Base-by-base conservation (phyloP, 805 yeast species). In the Saturnispora halmiae region DNA sequence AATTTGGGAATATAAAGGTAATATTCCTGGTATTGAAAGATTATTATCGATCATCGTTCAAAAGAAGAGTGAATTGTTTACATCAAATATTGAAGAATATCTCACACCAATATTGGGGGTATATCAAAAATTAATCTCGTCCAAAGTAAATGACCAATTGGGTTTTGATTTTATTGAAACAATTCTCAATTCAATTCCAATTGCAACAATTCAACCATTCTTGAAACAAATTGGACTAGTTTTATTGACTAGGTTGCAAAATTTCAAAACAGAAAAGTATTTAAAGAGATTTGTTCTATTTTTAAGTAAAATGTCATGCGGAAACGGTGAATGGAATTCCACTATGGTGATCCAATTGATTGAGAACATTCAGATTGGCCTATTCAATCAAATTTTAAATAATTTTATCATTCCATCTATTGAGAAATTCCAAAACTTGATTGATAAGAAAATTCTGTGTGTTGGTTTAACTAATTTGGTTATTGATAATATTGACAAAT, bases 1-100 rank as follows among this genome's bases (percentile, higher is more conserved):
- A 6, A 79, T 88, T 28, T 92, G 98, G 98, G 97, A 92, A 59
- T 75, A 74, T 46, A 72, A 78, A 48, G 98, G 97, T 13, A 92
- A 90, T 51, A 77, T 90, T 27, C 98, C 98, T 2, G 96, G 96
- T 2, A 75, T 90, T 16, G 80, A 94, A 0, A 74, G 96, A 51
- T 66, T 92, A 38, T 65, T 92, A 30, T 72, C 77, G 41, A 77
- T 85, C 6, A 77, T 90, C 16, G 62, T 82, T 26, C 60, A 60
- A 34, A 75, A 72, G 34, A 70, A 70, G 37, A 65, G 73, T 2
- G 36, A 53, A 2, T 53, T 60, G 2, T 72, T 73, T 46, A 60
- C 63, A 4, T 48, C 8, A 10, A 30, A 30, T 30, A 14, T 53
- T 15, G 53, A 53, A 18, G 62, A 66, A 48, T 52, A 64, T 8